Conservation (phyloP, 352 stramenopile genomes). For the Phytophthora ramorum region DNA sequence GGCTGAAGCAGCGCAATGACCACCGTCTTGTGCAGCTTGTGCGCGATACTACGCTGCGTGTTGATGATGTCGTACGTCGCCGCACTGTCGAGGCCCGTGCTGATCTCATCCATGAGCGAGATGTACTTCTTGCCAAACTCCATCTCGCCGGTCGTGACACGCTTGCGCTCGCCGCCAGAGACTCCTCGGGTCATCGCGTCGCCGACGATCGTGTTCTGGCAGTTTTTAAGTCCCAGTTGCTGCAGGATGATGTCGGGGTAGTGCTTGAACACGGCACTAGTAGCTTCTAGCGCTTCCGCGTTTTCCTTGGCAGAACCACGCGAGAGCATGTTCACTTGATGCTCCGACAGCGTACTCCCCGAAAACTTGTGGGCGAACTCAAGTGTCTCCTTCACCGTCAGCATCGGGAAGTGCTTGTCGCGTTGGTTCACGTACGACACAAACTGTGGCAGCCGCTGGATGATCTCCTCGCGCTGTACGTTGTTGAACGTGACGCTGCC, state of each 20-base stretch:
- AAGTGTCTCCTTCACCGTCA: conserved; percentile 27
- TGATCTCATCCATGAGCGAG: conserved; percentile 91
- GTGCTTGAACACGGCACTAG: conserved; percentile 21
- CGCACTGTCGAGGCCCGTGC: conserved; percentile 89
- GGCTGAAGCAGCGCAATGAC: conserved; percentile 85
- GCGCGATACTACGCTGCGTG: conserved; percentile 32
- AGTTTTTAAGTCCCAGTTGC: conserved; percentile 28
- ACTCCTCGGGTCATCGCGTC: conserved; percentile 59
- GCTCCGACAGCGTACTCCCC: not conserved
- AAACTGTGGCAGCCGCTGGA: conserved; percentile 19
- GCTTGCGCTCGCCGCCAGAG: conserved; percentile 79
- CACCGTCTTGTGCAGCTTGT: conserved; percentile 42
- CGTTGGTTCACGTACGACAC: conserved; percentile 22
- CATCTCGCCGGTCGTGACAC: conserved; percentile 64
- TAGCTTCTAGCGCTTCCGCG: conserved; percentile 20
- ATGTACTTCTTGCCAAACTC: conserved; percentile 74
- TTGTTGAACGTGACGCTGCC: conserved; percentile 27
- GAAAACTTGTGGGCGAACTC: conserved; percentile 17
- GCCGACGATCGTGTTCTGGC: conserved; percentile 41
- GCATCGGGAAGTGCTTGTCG: conserved; percentile 21
- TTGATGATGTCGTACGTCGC: conserved; percentile 46
- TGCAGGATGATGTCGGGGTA: conserved; percentile 46
- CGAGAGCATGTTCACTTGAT: not conserved
- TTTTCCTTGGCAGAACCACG: conserved; percentile 3
- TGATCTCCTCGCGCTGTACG: conserved; percentile 4